phyloP scores from a whole-genome alignment of 345 rosid species.

The Salix dunnii region DNA sequence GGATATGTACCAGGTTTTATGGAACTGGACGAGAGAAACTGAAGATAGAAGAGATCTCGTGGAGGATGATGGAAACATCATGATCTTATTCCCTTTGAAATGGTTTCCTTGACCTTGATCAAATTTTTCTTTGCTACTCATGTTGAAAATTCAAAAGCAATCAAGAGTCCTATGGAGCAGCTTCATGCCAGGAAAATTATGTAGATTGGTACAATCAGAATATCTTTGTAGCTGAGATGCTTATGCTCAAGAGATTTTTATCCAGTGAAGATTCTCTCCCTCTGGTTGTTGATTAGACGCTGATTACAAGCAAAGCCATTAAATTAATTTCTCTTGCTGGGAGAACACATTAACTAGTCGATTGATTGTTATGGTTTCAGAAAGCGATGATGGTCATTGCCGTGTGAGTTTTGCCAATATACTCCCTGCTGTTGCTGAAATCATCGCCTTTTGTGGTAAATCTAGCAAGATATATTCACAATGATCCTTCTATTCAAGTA shows the following conservation, averaged over 20 bases:
- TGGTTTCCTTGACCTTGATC: not conserved
- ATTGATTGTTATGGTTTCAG: not conserved
- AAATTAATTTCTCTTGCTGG: not conserved
- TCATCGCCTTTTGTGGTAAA: not conserved
- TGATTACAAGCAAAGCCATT: not conserved
- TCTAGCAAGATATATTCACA: not conserved
- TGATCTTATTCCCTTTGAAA: not conserved
- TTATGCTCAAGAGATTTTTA: not conserved
- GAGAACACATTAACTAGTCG: not conserved
- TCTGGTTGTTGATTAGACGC: not conserved
- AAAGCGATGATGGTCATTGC: not conserved
- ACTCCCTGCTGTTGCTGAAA: not conserved
- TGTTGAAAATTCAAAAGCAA: not conserved
- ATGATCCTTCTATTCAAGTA: constrained; percentile 5
- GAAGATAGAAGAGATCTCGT: not conserved
- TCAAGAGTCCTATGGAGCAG: not conserved
- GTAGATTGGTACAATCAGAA: not conserved
- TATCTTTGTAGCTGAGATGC: not conserved
- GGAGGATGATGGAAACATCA: not conserved
- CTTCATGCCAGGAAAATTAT: not conserved
- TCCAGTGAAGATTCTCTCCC: not conserved
- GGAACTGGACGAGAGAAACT: constrained; percentile 10
- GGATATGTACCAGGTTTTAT: not conserved
- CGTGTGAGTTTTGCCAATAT: not conserved
- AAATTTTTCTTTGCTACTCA: not conserved